phyloP scores from a whole-genome alignment of 331 rosid genomes.

The Rhamnella rubrinervis region DNA sequence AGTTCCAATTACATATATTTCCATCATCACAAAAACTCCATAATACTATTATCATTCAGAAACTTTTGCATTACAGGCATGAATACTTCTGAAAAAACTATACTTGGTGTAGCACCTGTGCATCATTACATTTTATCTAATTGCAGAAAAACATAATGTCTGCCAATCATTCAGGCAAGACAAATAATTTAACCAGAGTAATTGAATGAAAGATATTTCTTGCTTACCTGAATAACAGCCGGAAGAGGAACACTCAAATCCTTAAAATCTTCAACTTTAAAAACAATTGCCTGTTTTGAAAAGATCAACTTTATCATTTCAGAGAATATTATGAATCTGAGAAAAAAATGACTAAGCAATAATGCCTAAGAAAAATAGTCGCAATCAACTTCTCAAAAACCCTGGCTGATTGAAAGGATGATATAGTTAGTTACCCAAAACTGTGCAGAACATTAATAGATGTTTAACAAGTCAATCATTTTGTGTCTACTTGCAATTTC shows the following conservation, averaged over 20 bases:
- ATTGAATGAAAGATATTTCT: not conserved
- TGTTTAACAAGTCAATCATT: not conserved
- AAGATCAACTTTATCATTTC: not conserved
- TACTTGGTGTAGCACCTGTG: not conserved
- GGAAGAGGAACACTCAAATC: conserved; percentile 79
- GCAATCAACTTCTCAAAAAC: not conserved
- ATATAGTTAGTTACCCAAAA: not conserved
- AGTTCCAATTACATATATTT: conserved; percentile 8
- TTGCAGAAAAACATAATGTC: not conserved
- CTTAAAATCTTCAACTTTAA: conserved; percentile 62
- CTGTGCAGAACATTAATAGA: not conserved
- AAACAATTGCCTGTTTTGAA: conserved; percentile 60
- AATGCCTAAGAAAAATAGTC: not conserved
- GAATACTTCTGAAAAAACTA: not conserved
- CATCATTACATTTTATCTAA: not conserved
- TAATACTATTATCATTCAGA: not conserved
- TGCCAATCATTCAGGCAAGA: not conserved
- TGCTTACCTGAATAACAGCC: conserved; percentile 67
- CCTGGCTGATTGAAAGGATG: not conserved
- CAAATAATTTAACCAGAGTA: not conserved
- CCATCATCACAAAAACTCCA: not conserved
- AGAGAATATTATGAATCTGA: not conserved
- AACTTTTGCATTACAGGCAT: conserved; percentile 2
- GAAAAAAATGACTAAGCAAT: not conserved
- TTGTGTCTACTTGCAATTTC: no score